Evolutionary conservation across 2,329 filamentous ascomycete genomes (phyloP).

Genomic region (Aspergillus fischeri): DNA sequence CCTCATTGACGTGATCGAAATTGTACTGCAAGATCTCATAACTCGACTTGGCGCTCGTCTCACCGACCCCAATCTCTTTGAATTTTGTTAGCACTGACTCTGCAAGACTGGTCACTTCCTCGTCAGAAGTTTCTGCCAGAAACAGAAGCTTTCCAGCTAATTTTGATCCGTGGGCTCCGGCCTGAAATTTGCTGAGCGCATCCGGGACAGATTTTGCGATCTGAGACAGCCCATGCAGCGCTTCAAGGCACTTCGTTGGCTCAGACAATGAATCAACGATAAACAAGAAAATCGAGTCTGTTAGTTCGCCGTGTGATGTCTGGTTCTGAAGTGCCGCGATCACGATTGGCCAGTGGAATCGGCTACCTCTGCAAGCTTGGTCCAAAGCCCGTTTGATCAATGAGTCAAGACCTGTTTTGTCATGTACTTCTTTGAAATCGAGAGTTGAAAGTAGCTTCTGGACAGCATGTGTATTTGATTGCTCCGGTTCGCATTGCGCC

Average conservation of each 20-base stretch:
- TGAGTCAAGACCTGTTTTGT: constrained; percentile 30
- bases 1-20: constrained; percentile 41
- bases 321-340: constrained; percentile 36
- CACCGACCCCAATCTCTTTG: constrained; percentile 34
- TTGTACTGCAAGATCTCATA: constrained; percentile 52
- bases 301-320: constrained; percentile 29
- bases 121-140: constrained; percentile 51
- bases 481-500: constrained; percentile 27
- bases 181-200: constrained; percentile 42
- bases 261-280: constrained; percentile 41
- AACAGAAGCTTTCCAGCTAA: constrained; percentile 51
- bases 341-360: constrained; percentile 37
- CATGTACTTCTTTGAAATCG: constrained; percentile 33
- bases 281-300: constrained; percentile 33
- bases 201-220: constrained; percentile 39
- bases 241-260: constrained; percentile 31
- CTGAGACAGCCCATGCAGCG: constrained; percentile 44
- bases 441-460: constrained; percentile 37
- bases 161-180: constrained; percentile 44
- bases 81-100: constrained; percentile 31
- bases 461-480: constrained; percentile 32
- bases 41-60: constrained; percentile 43
- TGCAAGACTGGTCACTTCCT: constrained; percentile 45
- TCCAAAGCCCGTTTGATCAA: constrained; percentile 35
- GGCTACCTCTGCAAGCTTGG: constrained; percentile 33